phyloP scores from a whole-genome alignment of 2,329 filamentous ascomycete species.

The Dryadomyces quercus-mongolicae region DNA sequence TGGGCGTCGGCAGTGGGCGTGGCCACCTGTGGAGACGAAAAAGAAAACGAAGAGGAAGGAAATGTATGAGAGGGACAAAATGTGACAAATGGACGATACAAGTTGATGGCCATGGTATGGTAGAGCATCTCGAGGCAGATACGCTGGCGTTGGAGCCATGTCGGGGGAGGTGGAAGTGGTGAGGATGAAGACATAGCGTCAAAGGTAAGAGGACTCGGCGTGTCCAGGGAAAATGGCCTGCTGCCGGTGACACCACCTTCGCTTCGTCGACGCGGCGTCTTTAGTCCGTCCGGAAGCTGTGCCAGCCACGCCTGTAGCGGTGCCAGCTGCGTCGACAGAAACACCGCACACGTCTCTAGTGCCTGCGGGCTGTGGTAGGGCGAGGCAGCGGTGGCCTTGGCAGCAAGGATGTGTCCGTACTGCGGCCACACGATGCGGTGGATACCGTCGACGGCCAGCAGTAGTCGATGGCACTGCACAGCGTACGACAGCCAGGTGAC shows the following conservation, averaged over 20 bases:
- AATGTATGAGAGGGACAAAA: constrained; percentile 13
- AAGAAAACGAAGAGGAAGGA: too few species aligned
- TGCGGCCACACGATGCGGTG: constrained; percentile 12
- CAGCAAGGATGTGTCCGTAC: neutral
- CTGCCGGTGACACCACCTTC: too few species aligned
- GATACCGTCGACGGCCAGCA: constrained; percentile 18
- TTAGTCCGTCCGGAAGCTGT: constrained; percentile 1
- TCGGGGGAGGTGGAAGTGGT: constrained; percentile 17
- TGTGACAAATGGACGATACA: constrained; percentile 27
- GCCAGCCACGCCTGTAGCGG: neutral
- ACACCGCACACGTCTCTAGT: constrained; percentile 3
- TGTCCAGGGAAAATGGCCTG: neutral
- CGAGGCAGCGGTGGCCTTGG: neutral
- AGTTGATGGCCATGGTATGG: constrained; percentile 23
- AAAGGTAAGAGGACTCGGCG: neutral
- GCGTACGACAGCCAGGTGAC: constrained; percentile 27
- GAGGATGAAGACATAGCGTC: too few species aligned
- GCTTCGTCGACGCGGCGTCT: neutral
- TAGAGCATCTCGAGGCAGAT: constrained; percentile 28
- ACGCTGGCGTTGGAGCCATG: constrained; percentile 29
- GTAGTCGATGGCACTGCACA: constrained; percentile 21
- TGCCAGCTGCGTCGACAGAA: neutral
- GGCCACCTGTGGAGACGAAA: neutral
- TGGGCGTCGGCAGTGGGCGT: constrained; percentile 15
- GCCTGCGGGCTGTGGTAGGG: constrained; percentile 1